A percentile compares a stretch with the other conserved stretches of the same genome.
phyloP scores from a whole-genome alignment of 768 basidiomycete species.

The Flagelloscypha sp. region DNA sequence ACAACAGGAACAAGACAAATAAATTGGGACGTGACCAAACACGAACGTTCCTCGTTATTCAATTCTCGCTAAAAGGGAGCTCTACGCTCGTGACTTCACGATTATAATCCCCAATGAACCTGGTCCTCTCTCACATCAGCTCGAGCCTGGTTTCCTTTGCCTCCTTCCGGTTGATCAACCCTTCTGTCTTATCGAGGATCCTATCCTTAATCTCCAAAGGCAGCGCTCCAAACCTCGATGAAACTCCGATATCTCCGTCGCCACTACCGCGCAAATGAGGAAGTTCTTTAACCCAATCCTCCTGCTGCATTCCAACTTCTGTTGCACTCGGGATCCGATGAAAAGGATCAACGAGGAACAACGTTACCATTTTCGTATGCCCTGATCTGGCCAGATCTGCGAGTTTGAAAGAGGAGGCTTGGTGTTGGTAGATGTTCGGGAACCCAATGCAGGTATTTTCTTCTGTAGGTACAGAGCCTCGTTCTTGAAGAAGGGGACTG shows the following conservation, averaged over 20 bases:
- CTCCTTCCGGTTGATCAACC: constrained; percentile 18
- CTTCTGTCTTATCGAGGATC: constrained; percentile 16
- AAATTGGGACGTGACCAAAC: constrained; percentile 9
- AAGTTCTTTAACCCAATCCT: constrained; percentile 20
- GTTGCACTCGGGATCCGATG: constrained; percentile 17
- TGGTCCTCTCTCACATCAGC: constrained; percentile 25
- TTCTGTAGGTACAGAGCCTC: constrained; percentile 15
- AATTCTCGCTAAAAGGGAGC: constrained; percentile 22
- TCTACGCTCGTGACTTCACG: constrained; percentile 6
- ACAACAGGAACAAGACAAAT: too few species aligned
- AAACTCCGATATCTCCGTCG: constrained; percentile 3
- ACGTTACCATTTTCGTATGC: constrained; percentile 30
- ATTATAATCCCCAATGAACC: constrained; percentile 14
- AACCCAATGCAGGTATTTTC: constrained; percentile 18
- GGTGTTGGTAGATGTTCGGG: constrained; percentile 24
- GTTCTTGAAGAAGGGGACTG: constrained; percentile 8
- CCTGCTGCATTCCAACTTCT: constrained; percentile 20
- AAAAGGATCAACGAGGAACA: constrained; percentile 31
- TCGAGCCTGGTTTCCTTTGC: constrained; percentile 22
- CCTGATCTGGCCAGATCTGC: constrained; percentile 26
- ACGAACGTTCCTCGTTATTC: constrained; percentile 8
- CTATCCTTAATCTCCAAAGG: constrained; percentile 19
- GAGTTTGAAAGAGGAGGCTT: constrained; percentile 26
- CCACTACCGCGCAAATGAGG: constrained; percentile 5
- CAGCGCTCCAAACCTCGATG: constrained; percentile 11